Evolutionary conservation across 148 eudicot species (phyloP).

Genomic region (Pharnaceum exiguum): DNA sequence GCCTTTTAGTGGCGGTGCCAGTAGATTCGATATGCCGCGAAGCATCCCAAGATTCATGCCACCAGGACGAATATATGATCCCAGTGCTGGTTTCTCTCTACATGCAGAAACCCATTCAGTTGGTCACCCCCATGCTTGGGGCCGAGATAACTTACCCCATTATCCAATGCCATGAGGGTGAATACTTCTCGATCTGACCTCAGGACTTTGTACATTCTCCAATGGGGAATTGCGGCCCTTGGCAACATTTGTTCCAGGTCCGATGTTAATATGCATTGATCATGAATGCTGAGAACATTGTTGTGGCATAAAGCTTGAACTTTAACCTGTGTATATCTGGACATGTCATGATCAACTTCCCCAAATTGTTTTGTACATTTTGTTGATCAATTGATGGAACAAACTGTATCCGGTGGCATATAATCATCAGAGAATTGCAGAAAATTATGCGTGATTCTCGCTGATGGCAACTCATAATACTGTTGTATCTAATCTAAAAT

Average conservation of each 20-base stretch:
- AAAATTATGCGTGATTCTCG: too few species aligned
- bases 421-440: too few species aligned
- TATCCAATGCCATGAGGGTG: slow-evolving; percentile 15
- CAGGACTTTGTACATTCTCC: slow-evolving; percentile 14
- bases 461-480: too few species aligned
- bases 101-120: slow-evolving; percentile 9
- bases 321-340: slow-evolving; percentile 21
- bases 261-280: slow-evolving; percentile 22
- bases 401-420: background rate
- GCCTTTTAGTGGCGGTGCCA: slow-evolving; percentile 5
- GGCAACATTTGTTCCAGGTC: slow-evolving; percentile 4
- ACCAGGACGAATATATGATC: slow-evolving; percentile 16
- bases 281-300: slow-evolving; percentile 23
- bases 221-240: slow-evolving; percentile 8
- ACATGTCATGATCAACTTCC: slow-evolving; percentile 15
- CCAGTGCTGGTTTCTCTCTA: slow-evolving; percentile 17
- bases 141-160: slow-evolving; percentile 22
- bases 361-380: slow-evolving; percentile 22
- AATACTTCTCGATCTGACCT: slow-evolving; percentile 10
- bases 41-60: slow-evolving; percentile 21
- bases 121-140: slow-evolving; percentile 23
- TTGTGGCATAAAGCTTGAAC: slow-evolving; percentile 13
- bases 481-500: too few species aligned
- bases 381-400: slow-evolving; percentile 4
- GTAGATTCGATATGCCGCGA: slow-evolving; percentile 26